Evolutionary conservation across 371 early-diverging fungal genomes (phyloP).

Genomic region (Capillidium heterosporum): DNA sequence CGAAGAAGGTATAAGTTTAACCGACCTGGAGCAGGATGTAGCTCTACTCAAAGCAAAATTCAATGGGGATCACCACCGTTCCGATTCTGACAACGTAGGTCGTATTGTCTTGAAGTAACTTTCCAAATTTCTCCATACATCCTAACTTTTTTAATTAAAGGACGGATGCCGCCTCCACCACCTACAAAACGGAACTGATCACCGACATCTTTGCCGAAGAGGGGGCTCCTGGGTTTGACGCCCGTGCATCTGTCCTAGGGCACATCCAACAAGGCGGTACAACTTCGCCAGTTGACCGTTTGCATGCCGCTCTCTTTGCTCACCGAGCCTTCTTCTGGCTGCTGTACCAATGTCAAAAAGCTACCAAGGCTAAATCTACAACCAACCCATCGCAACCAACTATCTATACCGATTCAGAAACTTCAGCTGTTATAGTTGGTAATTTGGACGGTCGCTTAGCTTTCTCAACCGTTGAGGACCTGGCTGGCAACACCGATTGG

Average conservation of each 20-base stretch:
- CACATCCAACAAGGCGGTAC: slow-evolving; percentile 95
- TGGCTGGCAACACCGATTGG: slow-evolving; percentile 2
- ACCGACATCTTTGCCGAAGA: slow-evolving; percentile 83
- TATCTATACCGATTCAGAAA: slow-evolving; percentile 35
- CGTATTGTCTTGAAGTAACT: slow-evolving; percentile 4
- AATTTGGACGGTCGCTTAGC: slow-evolving; percentile 54
- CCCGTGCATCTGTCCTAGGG: slow-evolving; percentile 84
- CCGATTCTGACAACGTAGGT: slow-evolving; percentile 48
- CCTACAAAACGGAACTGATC: slow-evolving; percentile 84
- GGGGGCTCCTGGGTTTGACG: slow-evolving; percentile 78
- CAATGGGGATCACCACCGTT: slow-evolving; percentile 40
- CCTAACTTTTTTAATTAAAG: slow-evolving; percentile 34
- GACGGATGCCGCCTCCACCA: slow-evolving; percentile 63
- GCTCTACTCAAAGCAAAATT: slow-evolving; percentile 60
- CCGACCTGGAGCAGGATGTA: slow-evolving; percentile 65
- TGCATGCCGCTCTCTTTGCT: slow-evolving; percentile 76
- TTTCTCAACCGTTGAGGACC: slow-evolving; percentile 14
- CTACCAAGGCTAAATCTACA: not conserved
- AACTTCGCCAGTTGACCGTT: slow-evolving; percentile 92
- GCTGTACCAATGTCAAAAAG: slow-evolving; percentile 19
- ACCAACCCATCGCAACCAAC: slow-evolving; percentile 15
- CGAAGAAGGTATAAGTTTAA: slow-evolving; percentile 73
- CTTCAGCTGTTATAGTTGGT: slow-evolving; percentile 66
- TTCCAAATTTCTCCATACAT: not conserved
- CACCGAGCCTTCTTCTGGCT: slow-evolving; percentile 41